Base-by-base conservation (phyloP, 2,329 filamentous ascomycete genomes). In the Fusarium sp. region DNA sequence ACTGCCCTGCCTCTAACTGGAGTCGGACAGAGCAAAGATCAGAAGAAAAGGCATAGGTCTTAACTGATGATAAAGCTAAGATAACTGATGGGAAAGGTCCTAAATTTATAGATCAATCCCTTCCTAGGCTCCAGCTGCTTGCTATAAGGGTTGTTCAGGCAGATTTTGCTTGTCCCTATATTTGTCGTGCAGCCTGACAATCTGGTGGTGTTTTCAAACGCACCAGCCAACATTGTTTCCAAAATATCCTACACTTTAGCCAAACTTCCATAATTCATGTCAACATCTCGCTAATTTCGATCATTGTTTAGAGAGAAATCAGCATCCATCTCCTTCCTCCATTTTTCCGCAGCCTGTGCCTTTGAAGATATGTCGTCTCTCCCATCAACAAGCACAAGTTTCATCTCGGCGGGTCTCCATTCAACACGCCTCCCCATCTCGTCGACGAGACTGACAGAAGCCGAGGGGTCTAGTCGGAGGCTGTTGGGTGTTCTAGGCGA, bases 401-500 rank as follows among this genome's bases (percentile, higher is more conserved):
- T 72, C 40, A 62, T 65, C 37, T 72, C 61, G 5, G 41, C 49
- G 5, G 70, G 52, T 17, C 59, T 61, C 71, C 71, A 74, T n/a
- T 53, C 53, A 5, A 74, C 46, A 37, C 68, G 71, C 47, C 71
- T 60, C 14, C 72, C 72, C n/a, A 58, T 46, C 19, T 74, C 68
- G 15, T 74, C 72, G 14, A 74, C 55, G 6, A 73, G 53, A 6
- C 58, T 61, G 20, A 73, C 33, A 33, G 68, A 32, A 19, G 66
- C 56, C 2, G 54, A 58, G 2, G 62, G 63, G 32, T 74, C 71
- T 22, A 68, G 26, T 3, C 54, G 56, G 6, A 68, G 54, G 11
- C 24, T 58, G n/a, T 15, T 63, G 5, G 65, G 68, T 11, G 51
- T 49, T 24, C 43, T 52, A 8, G 70, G 77, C 7, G 75, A 72